phyloP scores from a whole-genome alignment of 495 filamentous ascomycete genomes.

The Clavariopsis aquatica region DNA sequence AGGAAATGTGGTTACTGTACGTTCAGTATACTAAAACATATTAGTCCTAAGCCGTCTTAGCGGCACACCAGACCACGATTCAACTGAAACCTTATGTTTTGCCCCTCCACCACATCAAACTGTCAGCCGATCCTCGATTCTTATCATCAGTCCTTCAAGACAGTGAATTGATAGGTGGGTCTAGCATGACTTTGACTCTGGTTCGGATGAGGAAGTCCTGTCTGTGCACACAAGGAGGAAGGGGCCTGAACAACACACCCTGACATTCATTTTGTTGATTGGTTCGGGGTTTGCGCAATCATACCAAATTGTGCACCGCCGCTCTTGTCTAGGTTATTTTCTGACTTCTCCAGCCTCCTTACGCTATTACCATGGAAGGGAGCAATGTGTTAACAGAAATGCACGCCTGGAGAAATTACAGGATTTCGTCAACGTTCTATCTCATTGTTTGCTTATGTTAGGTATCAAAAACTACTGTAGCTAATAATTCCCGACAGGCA shows the following conservation, averaged over 20 bases:
- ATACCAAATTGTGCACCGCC: too few relatives aligned
- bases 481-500: not conserved
- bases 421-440: not conserved
- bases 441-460: not conserved
- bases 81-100: not conserved
- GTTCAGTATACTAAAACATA: not conserved
- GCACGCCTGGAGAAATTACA: too few relatives aligned
- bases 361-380: too few relatives aligned
- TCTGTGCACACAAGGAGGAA: too few relatives aligned
- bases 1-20: not conserved
- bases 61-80: not conserved
- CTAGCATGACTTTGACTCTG: not conserved
- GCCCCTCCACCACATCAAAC: not conserved
- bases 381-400: too few relatives aligned
- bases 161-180: not conserved
- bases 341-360: not conserved
- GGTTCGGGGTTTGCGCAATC: too few relatives aligned
- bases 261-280: too few relatives aligned
- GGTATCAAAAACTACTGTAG: not conserved
- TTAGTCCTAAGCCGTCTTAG: not conserved
- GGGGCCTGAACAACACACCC: not conserved
- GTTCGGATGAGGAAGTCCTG: not conserved
- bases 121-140: not conserved
- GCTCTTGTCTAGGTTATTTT: too few relatives aligned
- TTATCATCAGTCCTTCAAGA: not conserved